These are phyloP conservation scores for Dittrichia graveolens DNA, from an alignment of 129 eudicot species.

Conservation along the genomic window DNA sequence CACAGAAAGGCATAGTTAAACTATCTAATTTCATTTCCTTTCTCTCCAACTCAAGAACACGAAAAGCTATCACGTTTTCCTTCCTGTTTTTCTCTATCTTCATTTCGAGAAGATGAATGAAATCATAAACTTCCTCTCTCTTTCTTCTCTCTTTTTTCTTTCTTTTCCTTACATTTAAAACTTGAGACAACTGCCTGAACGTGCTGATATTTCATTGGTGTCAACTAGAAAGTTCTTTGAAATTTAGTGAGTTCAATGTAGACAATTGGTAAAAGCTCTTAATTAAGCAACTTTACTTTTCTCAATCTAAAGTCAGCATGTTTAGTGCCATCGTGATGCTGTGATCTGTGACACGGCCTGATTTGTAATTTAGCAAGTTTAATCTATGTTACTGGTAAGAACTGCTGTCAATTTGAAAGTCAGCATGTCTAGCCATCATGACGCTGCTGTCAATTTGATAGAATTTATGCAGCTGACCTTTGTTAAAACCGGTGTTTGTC, in stretches of 20 bases:
- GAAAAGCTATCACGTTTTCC: no score
- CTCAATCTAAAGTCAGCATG: background rate
- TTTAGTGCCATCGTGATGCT: constrained; percentile 7
- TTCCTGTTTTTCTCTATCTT: no score
- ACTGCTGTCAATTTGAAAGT: constrained; percentile 13
- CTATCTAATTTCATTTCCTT: no score
- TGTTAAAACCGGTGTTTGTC: background rate
- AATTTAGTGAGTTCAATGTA: background rate
- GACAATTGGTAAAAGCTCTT: background rate
- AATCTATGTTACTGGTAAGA: no score
- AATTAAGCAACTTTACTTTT: background rate
- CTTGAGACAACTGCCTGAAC: no score
- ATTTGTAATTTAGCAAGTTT: no score
- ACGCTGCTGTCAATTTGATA: background rate
- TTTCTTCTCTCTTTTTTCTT: no score
- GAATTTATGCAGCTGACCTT: background rate
- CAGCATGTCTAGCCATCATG: background rate
- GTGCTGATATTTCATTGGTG: background rate
- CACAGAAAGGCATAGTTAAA: no score
- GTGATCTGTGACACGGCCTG: constrained; percentile 8
- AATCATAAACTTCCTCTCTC: no score
- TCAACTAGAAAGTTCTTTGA: background rate
- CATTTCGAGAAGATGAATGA: no score
- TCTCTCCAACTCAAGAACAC: no score
- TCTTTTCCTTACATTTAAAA: no score